A percentile compares a stretch with the other conserved stretches of the same genome.
phyloP scores from a whole-genome alignment of 257 asterid genomes.

The Solanum piurae region DNA sequence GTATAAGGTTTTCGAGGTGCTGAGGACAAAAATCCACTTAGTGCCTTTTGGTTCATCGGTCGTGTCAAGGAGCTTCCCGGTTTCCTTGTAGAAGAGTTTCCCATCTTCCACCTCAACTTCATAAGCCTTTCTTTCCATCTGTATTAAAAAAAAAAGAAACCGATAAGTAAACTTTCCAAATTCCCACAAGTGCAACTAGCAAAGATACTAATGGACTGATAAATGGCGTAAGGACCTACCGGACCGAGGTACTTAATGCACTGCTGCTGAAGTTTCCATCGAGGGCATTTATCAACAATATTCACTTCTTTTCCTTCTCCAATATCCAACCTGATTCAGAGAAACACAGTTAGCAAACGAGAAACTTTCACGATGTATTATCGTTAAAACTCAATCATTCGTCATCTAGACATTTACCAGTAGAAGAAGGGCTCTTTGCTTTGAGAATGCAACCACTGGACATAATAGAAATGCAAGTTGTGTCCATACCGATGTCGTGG shows the following conservation, averaged over 20 bases:
- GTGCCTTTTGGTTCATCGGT: conserved; percentile 47
- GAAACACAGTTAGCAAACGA: not conserved
- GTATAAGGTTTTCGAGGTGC: conserved; percentile 67
- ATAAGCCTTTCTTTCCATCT: conserved; percentile 84
- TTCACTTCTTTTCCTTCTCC: conserved; percentile 92
- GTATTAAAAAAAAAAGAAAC: not conserved
- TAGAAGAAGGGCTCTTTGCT: conserved; percentile 94
- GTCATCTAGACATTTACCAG: conserved; percentile 39
- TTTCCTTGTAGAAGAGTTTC: conserved; percentile 46
- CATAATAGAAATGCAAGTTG: conserved; percentile 80
- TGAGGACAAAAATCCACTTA: conserved; percentile 93
- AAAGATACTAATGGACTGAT: not conserved
- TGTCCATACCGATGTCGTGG: conserved; percentile 98
- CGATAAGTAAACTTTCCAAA: not conserved
- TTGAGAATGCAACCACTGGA: conserved; percentile 72
- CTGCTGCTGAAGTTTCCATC: conserved; percentile 86
- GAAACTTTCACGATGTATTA: not conserved
- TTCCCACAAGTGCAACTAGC: not conserved
- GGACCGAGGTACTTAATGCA: conserved; percentile 98
- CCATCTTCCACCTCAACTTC: conserved; percentile 70
- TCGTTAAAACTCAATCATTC: not conserved
- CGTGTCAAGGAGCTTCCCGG: conserved; percentile 56
- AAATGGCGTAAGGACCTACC: conserved; percentile 23
- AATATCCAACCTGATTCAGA: conserved; percentile 62
- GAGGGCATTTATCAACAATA: conserved; percentile 63